These are phyloP conservation scores for Dipsacomyces acuminosporus DNA, from an alignment of 371 early-diverging fungal genomes.

Conservation along the genomic window DNA sequence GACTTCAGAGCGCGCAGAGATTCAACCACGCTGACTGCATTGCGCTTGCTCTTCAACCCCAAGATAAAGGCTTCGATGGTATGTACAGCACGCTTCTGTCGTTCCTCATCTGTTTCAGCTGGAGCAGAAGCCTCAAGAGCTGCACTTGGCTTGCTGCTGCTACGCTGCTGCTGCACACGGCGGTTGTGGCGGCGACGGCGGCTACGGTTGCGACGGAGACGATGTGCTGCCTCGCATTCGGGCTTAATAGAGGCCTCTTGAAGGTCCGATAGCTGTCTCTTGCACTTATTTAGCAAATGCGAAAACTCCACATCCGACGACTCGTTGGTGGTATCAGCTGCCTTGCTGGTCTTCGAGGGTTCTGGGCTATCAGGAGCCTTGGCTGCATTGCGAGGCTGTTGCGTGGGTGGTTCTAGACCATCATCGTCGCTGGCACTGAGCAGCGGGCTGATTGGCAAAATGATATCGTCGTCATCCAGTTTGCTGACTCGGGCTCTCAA, in stretches of 20 bases:
- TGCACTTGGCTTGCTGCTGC: neutral
- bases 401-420: neutral
- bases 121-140: neutral
- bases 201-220: conserved; percentile 7
- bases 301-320: conserved; percentile 37
- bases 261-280: conserved; percentile 23
- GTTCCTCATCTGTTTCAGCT: neutral
- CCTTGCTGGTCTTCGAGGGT: neutral
- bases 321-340: too few relatives aligned
- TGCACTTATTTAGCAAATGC: conserved; percentile 26
- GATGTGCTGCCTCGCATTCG: neutral
- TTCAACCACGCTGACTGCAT: neutral
- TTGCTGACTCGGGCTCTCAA: conserved; percentile 28
- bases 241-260: conserved; percentile 7
- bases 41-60: conserved; percentile 3
- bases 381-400: neutral
- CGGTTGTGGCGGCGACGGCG: conserved; percentile 1
- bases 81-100: conserved; percentile 5
- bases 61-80: conserved; percentile 22
- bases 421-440: conserved; percentile 1
- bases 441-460: conserved; percentile 25
- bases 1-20: conserved; percentile 8
- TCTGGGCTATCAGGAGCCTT: neutral
- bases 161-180: neutral
- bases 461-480: conserved; percentile 20